Evolutionary conservation across 805 yeast species (phyloP).

Genomic region (Starmerella roubikii): DNA sequence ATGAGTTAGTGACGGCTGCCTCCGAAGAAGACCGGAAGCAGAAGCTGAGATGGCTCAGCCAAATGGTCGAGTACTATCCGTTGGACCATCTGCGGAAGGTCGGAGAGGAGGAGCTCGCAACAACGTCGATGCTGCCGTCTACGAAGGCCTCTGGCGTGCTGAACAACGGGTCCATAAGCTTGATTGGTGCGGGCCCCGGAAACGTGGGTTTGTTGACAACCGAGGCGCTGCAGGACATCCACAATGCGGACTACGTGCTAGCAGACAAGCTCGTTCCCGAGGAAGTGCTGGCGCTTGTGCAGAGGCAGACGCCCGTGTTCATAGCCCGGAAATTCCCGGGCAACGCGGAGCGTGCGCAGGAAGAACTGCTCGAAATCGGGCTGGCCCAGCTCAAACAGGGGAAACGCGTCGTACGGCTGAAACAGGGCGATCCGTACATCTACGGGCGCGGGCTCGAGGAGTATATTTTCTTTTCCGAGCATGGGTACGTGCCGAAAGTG

Average conservation of each 20-base stretch:
- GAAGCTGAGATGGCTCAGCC: constrained; percentile 73
- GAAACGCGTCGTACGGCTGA: constrained; percentile 68
- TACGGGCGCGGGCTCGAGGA: constrained; percentile 97
- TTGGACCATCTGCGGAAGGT: constrained; percentile 47
- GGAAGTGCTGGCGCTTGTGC: constrained; percentile 71
- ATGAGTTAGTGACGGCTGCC: constrained; percentile 45
- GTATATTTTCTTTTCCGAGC: constrained; percentile 46
- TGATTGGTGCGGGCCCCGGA: constrained; percentile 96
- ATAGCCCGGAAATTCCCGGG: constrained; percentile 95
- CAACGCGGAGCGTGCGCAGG: constrained; percentile 86
- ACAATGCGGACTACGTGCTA: constrained; percentile 66
- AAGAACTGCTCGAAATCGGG: constrained; percentile 65
- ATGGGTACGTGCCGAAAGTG: constrained; percentile 62
- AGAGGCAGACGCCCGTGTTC: constrained; percentile 55
- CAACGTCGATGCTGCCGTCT: constrained; percentile 15
- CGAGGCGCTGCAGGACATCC: constrained; percentile 72
- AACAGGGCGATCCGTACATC: constrained; percentile 94
- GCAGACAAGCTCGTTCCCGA: constrained; percentile 92
- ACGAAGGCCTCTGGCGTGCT: background rate
- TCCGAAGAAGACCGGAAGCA: constrained; percentile 21
- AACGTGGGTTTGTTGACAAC: constrained; percentile 65
- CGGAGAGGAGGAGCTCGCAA: constrained; percentile 43
- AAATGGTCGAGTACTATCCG: constrained; percentile 84
- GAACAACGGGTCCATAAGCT: constrained; percentile 45
- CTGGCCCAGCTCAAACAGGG: constrained; percentile 51